Evolutionary conservation across 768 basidiomycete species (phyloP).

Genomic region (Clitopilus hobsonii): DNA sequence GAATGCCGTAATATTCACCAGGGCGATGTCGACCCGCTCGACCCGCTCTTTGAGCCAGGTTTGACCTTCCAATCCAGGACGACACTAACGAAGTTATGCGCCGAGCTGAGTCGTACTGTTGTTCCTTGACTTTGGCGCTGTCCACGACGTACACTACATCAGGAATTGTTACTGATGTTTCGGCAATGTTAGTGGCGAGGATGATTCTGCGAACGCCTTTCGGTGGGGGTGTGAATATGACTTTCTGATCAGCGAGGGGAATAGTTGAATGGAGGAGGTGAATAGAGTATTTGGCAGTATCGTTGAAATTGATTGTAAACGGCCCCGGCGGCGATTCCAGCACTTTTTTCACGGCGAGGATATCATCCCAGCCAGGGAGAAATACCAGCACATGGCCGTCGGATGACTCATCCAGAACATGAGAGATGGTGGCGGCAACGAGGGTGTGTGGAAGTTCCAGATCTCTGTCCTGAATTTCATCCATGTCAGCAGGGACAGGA

Average conservation of each 20-base stretch:
- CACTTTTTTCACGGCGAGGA: slow-evolving; percentile 61
- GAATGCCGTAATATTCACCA: slow-evolving; percentile 87
- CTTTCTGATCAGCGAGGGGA: slow-evolving; percentile 83
- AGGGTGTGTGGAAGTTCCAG: slow-evolving; percentile 79
- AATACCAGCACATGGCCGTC: slow-evolving; percentile 90
- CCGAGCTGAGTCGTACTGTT: slow-evolving; percentile 82
- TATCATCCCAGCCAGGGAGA: slow-evolving; percentile 93
- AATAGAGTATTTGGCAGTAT: slow-evolving; percentile 54
- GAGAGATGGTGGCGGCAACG: slow-evolving; percentile 74
- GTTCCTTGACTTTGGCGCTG: slow-evolving; percentile 82
- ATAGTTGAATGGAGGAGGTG: slow-evolving; percentile 89
- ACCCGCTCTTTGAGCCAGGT: slow-evolving; percentile 87
- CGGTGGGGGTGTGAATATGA: slow-evolving; percentile 81
- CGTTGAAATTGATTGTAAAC: slow-evolving; percentile 58
- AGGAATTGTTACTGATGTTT: slow-evolving; percentile 93
- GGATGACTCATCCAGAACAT: slow-evolving; percentile 67
- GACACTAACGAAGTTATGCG: slow-evolving; percentile 87
- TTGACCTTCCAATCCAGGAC: slow-evolving; percentile 88
- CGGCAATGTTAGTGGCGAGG: slow-evolving; percentile 91
- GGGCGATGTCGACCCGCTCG: slow-evolving; percentile 88
- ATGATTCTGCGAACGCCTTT: slow-evolving; percentile 81
- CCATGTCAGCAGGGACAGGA: slow-evolving; percentile 9
- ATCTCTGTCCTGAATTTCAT: slow-evolving; percentile 17
- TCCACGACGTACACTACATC: slow-evolving; percentile 95
- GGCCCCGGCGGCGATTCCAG: slow-evolving; percentile 46